Base-by-base conservation (phyloP, 257 asterid species). In the Plantago major region DNA sequence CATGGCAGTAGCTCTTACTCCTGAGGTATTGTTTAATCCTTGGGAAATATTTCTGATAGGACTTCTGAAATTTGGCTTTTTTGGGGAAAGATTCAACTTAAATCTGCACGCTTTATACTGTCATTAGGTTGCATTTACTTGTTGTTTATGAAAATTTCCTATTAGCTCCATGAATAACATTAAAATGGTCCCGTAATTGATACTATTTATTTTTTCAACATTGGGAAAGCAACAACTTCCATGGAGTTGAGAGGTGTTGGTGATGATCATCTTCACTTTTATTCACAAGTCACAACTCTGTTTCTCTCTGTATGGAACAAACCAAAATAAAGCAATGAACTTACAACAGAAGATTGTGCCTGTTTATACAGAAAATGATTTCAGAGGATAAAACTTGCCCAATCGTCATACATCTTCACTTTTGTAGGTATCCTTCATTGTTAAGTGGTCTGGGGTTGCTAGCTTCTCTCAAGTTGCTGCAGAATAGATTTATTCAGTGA, bases 1-100 rank as follows among this genome's bases (percentile, higher is more conserved):
- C 83, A 46, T 88, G 99, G 96, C 87, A 81, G 45, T 82, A 79
- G 79, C 73, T 40, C 55, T 17, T 40, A 50, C 14, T 43, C 59
- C 59, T 63, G 43, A 67, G 77, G 67, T 68, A 54, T 51, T 12
- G 33, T 65, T 38, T 43, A 40, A 48, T 66, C 71, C 19, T 56
- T 30, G 28, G 26, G 16, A 5, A 17, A 58, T 3, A 11, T 42
- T 16, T 0, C n/a, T 43, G 15, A 42, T 42, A 40, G 40, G 37
- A 42, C 13, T 8, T 45, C 28, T 18, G 8, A 10, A 40, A 14
- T 4, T 10, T 43, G 4, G 3, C 14, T 10, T 26, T 45, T 58
- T 42, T 58, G 37, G 2, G 12, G 37, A 33, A 33, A 33, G 40
- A 33, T 33, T 33, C 40, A 6, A 16, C 14, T 48, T 48, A 48